Evolutionary conservation across 2,329 filamentous ascomycete species (phyloP), one percentile per base, ranked within the genome.

Genomic region (Gliomastix tumulicola): DNA sequence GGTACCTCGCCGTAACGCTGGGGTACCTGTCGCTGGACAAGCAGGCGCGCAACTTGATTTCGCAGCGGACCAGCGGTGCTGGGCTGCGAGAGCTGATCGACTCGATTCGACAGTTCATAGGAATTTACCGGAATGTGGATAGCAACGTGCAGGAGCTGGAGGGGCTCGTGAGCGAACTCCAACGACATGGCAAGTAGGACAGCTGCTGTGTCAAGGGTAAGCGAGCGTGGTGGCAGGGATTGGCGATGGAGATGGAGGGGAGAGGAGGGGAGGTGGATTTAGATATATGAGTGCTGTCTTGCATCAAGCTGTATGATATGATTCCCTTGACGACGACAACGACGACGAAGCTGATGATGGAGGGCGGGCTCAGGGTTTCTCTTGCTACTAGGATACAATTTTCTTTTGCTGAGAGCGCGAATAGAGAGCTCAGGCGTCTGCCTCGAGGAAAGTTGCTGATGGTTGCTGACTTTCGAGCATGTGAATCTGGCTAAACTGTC

Each of bases 1-100:
- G 88, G 13, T 96, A 95, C 55, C 69, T 96, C 18, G 81, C 88
- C 1, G 81, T 96, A 12, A 68, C 95, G 6, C 69, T 97, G 3
- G 87, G 88, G 15, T 92, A 88, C 46, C 64, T 96, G 18, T 88
- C 80, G 47, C 66, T 92, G 20, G 59, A 66, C 34, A 49, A 57
- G 10, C 59, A 65, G 5, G 62, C 68, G 7, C 60, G 66, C 32
- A 55, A 60, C 33, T 62, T 60, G 19, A 61, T 78, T 23, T 55
- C 59, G 25, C 44, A 51, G 6, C 60, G 59, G 34, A 65, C 67
- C 30, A 56, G 62, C 8, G 61, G 62, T 23, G 62, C 60, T 41
- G 71, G 59, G 30, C 54, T 74, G 21, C 53, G 55, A 6, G 62
- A 64, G 12, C 48, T 79, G 12, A 56, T 74, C 30, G 63, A 63